phyloP scores from a whole-genome alignment of 169 alveolate genomes.

The Eimeria maxima region DNA sequence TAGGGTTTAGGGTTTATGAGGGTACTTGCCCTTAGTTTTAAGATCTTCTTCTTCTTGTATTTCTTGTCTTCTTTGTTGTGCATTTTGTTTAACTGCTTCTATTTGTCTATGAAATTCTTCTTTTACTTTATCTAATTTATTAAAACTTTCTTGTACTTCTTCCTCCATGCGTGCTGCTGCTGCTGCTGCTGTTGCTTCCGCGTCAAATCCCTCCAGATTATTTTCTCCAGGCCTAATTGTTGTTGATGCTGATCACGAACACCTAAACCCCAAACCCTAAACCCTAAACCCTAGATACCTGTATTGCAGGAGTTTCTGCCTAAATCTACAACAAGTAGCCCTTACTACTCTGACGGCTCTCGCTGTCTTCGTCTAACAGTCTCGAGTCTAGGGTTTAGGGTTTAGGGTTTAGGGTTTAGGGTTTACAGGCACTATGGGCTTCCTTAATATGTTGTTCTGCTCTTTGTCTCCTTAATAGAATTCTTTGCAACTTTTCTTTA shows the following conservation, averaged over 20 bases:
- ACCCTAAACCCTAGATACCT: conserved; percentile 2
- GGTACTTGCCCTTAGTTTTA: no score
- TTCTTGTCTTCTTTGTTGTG: not conserved
- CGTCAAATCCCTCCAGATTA: not conserved
- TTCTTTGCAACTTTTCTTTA: not conserved
- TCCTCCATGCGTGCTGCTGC: not conserved
- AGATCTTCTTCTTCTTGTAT: not conserved
- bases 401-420: conserved; percentile 20
- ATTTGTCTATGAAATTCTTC: not conserved
- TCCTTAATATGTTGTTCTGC: not conserved
- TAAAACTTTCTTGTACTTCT: not conserved
- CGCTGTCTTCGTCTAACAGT: not conserved
- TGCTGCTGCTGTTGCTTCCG: not conserved
- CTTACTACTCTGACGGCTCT: no score
- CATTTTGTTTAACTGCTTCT: not conserved
- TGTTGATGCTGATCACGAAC: not conserved
- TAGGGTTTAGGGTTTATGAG: no score
- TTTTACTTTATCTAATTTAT: not conserved
- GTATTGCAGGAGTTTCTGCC: no score
- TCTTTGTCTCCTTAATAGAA: not conserved
- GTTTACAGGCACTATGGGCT: not conserved
- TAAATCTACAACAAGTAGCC: no score
- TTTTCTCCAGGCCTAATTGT: not conserved
- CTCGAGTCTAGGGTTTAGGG: not conserved
- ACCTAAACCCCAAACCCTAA: conserved; percentile 39